phyloP scores from a whole-genome alignment of 129 eudicot genomes.

The Kitagawia praeruptora region DNA sequence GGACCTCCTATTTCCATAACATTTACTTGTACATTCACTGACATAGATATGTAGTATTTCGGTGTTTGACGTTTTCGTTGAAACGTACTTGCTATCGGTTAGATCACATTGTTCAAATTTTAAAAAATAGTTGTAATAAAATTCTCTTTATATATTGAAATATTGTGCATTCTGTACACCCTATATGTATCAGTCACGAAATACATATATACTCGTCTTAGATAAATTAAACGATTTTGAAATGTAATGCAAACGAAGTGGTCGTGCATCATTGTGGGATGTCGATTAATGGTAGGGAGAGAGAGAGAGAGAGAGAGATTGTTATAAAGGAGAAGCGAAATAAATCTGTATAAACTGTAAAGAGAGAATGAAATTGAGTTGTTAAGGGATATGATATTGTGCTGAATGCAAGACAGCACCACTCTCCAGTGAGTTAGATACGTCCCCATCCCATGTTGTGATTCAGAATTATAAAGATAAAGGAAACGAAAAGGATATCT shows the following conservation, averaged over 20 bases:
- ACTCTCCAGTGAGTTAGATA: slow-evolving; percentile 11
- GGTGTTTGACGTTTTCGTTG: too few species aligned
- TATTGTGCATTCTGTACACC: too few species aligned
- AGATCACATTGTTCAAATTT: too few species aligned
- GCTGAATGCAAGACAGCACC: slow-evolving; percentile 47
- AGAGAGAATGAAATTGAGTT: slow-evolving; percentile 18
- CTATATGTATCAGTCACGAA: too few species aligned
- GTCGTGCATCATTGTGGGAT: too few species aligned
- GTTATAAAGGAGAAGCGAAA: background rate
- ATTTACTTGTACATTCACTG: background rate
- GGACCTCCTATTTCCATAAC: slow-evolving; percentile 1
- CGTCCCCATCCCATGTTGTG: slow-evolving; percentile 23
- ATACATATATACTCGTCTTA: too few species aligned
- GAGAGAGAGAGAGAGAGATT: slow-evolving; percentile 5
- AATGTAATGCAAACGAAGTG: too few species aligned
- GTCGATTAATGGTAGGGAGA: background rate
- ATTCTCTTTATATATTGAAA: too few species aligned
- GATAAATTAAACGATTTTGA: too few species aligned
- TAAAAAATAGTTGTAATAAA: too few species aligned
- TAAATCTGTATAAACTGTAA: slow-evolving; percentile 5
- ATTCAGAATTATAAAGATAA: background rate
- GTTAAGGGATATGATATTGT: slow-evolving; percentile 12
- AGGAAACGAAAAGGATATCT: slow-evolving; percentile 5
- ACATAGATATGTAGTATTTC: too few species aligned
- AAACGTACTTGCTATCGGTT: too few species aligned